Evolutionary conservation across 495 filamentous ascomycete genomes (phyloP).

Genomic region (Symbiotaphrina buchneri): DNA sequence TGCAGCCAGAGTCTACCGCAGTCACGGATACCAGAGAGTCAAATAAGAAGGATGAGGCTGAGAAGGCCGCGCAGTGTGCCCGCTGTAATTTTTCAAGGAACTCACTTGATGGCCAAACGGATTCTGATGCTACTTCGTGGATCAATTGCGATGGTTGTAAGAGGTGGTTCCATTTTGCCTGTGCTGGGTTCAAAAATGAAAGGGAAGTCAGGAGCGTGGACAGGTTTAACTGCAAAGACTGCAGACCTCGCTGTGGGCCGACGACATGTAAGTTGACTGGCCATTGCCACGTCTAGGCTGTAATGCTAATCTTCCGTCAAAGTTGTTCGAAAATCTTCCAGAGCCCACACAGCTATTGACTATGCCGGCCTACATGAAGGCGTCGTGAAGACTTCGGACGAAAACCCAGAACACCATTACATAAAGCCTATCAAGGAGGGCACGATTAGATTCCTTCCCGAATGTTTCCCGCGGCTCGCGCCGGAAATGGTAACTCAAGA

Average conservation of each 20-base stretch:
- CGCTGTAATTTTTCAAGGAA: conserved; percentile 13
- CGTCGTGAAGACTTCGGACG: conserved; percentile 43
- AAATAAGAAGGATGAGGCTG: too few species aligned
- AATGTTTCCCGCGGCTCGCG: conserved; percentile 41
- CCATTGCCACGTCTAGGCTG: conserved; percentile 2
- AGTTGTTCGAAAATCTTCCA: conserved; percentile 22
- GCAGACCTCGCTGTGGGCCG: conserved; percentile 33
- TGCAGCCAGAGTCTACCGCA: too few species aligned
- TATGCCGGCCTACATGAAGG: conserved; percentile 56
- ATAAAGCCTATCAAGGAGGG: conserved; percentile 49
- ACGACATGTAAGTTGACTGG: conserved; percentile 37
- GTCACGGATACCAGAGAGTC: neutral
- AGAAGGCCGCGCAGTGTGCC: too few species aligned
- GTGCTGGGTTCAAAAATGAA: conserved; percentile 48
- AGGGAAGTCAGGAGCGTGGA: conserved; percentile 48
- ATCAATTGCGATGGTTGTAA: conserved; percentile 59
- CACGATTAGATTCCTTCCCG: conserved; percentile 34
- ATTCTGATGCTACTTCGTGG: conserved; percentile 31
- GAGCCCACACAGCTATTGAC: conserved; percentile 49
- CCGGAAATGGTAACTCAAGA: conserved; percentile 46
- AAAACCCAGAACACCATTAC: conserved; percentile 52
- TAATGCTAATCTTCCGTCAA: neutral
- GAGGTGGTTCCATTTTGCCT: conserved; percentile 51
- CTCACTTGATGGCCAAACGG: conserved; percentile 11
- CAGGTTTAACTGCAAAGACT: conserved; percentile 43